These are phyloP conservation scores for Cerioporus squamosus DNA, from an alignment of 1,284 basidiomycete species.

Conservation along the genomic window DNA sequence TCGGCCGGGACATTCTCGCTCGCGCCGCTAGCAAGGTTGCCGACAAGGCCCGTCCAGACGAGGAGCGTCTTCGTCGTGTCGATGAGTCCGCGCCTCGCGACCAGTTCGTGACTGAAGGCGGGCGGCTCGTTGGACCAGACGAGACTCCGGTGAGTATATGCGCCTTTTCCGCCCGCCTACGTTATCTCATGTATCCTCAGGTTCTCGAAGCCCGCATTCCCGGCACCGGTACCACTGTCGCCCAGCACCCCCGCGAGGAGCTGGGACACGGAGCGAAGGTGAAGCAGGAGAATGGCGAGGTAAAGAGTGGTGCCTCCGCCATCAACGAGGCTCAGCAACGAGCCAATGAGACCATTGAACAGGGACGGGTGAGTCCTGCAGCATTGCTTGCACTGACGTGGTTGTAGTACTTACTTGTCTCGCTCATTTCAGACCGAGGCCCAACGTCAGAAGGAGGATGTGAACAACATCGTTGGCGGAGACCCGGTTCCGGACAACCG, in stretches of 20 bases:
- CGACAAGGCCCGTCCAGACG: conserved; percentile 67
- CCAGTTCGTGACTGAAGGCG: conserved; percentile 58
- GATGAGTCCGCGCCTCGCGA: conserved; percentile 74
- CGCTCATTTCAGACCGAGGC: conserved; percentile 28
- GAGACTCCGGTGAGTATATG: conserved; percentile 35
- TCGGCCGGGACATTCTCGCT: conserved; percentile 88
- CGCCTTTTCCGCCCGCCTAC: not conserved
- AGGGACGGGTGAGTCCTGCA: conserved; percentile 19
- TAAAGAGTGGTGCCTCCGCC: conserved; percentile 35
- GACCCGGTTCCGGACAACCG: conserved; percentile 37
- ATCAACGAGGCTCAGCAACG: conserved; percentile 24
- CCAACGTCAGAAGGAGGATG: conserved; percentile 38
- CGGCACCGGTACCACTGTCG: conserved; percentile 43
- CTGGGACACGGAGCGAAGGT: conserved; percentile 32
- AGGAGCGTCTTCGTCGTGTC: conserved; percentile 66
- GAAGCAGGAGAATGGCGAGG: conserved; percentile 41
- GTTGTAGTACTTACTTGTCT: not conserved
- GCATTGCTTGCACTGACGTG: not conserved
- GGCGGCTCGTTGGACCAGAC: conserved; percentile 43
- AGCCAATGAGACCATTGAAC: conserved; percentile 24
- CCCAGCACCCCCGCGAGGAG: conserved; percentile 49
- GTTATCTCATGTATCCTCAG: conserved; percentile 5
- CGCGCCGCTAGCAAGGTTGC: conserved; percentile 79
- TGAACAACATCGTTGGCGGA: conserved; percentile 32
- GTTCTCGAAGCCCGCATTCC: conserved; percentile 56